Percentiles rank a stretch among this genome's conserved stretches.
These are phyloP conservation scores for Coniophora puteana DNA, from an alignment of 1,284 basidiomycete genomes.

Conservation along the genomic window DNA sequence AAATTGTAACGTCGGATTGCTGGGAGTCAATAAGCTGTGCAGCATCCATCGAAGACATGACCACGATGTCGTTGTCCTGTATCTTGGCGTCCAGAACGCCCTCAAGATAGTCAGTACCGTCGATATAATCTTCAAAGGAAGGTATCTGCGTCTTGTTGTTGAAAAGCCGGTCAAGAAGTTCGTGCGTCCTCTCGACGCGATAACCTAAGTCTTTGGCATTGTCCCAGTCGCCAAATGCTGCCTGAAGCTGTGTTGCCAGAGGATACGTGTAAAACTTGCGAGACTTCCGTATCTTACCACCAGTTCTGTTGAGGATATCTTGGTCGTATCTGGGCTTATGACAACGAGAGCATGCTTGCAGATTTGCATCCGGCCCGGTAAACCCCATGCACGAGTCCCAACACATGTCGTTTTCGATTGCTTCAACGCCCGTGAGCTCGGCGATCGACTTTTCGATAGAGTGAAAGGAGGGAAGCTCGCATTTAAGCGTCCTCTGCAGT, in stretches of 20 bases:
- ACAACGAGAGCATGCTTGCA: not conserved
- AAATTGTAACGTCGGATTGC: not conserved
- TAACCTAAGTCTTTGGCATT: slow-evolving; percentile 19
- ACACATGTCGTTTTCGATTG: not conserved
- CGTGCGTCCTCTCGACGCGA: slow-evolving; percentile 4
- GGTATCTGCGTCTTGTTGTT: slow-evolving; percentile 1
- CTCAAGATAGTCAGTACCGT: slow-evolving; percentile 10
- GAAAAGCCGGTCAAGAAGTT: slow-evolving; percentile 3
- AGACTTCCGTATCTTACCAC: slow-evolving; percentile 7
- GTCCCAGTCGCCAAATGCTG: slow-evolving; percentile 18
- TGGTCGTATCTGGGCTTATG: not conserved
- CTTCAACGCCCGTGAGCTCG: slow-evolving; percentile 1
- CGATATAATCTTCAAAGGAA: slow-evolving; percentile 9
- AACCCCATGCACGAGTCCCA: not conserved
- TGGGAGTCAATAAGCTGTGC: slow-evolving; percentile 15
- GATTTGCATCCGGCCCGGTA: not conserved
- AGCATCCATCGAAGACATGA: slow-evolving; percentile 19
- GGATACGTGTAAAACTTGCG: slow-evolving; percentile 29
- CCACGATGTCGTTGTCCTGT: slow-evolving; percentile 7
- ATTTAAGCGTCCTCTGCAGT: not conserved
- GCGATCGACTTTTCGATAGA: not conserved
- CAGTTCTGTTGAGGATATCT: not conserved
- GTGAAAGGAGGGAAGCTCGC: not conserved
- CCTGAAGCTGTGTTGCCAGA: slow-evolving; percentile 34
- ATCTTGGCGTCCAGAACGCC: slow-evolving; percentile 9